A percentile compares a stretch with the other conserved stretches of the same genome.
These are phyloP conservation scores for Phyllosticta ampelicida DNA, from an alignment of 2,329 filamentous ascomycete species.

Conservation along the genomic window DNA sequence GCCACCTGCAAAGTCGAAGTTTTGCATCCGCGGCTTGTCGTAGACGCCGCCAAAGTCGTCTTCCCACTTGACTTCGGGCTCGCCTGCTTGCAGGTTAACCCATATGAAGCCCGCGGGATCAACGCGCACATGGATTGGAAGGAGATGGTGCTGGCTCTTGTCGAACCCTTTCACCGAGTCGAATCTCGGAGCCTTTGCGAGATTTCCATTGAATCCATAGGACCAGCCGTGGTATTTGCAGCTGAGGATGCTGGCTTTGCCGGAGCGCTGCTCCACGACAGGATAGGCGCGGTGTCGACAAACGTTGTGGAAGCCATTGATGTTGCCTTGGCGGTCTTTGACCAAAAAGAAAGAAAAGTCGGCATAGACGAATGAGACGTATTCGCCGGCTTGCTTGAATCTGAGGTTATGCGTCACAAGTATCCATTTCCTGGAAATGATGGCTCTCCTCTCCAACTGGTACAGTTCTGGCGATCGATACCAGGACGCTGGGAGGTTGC, in stretches of 20 bases:
- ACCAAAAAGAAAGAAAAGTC: conserved; percentile 36
- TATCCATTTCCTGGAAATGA: conserved; percentile 48
- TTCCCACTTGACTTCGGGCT: conserved; percentile 23
- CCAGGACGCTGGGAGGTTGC: conserved; percentile 42
- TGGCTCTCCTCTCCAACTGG: conserved; percentile 45
- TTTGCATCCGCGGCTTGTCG: conserved; percentile 24
- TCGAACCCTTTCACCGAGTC: conserved; percentile 31
- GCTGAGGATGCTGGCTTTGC: conserved; percentile 25
- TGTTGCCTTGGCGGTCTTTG: not conserved
- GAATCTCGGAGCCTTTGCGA: conserved; percentile 33
- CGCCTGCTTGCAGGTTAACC: conserved; percentile 27
- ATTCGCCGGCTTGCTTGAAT: conserved; percentile 44
- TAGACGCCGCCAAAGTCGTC: conserved; percentile 22
- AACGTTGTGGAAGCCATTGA: conserved; percentile 30
- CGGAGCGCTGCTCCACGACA: conserved; percentile 18
- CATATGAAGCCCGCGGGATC: conserved; percentile 26
- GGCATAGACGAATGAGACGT: conserved; percentile 44
- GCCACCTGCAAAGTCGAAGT: conserved; percentile 21
- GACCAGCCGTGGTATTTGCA: conserved; percentile 37
- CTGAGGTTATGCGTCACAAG: conserved; percentile 44
- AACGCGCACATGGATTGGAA: conserved; percentile 24
- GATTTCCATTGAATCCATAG: conserved; percentile 27
- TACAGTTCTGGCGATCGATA: conserved; percentile 45
- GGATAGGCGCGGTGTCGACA: conserved; percentile 33
- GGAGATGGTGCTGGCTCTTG: conserved; percentile 26